Evolutionary conservation across 106 monocot genomes (phyloP), one percentile per base, ranked within the genome.

Genomic region (Allium cepa): DNA sequence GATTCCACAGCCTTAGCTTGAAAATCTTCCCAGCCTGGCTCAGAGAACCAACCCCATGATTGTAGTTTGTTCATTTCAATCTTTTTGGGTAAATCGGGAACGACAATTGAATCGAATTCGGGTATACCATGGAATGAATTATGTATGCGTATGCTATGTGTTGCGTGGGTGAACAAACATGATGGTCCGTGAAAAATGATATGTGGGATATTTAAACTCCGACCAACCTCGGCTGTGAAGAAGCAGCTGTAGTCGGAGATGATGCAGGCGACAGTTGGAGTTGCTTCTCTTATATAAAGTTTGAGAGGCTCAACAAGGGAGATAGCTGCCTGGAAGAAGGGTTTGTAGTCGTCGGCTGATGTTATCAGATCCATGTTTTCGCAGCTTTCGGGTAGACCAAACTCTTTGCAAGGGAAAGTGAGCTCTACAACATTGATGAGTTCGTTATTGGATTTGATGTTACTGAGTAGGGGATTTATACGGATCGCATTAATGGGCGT

Each of bases 301-400:
- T 45, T n/a, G 46, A 62, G 47, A 47, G 62, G 45, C 3, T 17
- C 11, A 3, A 50, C 51, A n/a, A 62, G 62, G 2, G 46, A 17
- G 45, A 11, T 11, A 0, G 46, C 10, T 0, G 14, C 62, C 11
- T 10, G 6, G 36, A 62, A 62, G 46, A 62, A 62, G 11, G 36
- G 36, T 8, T 46, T 46, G 62, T 10, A 13, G 1, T 11, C 26
- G 1, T 62, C 62, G 13, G n/a, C 16, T 0, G 50, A 52, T 4
- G 72, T 36, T n/a, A 72, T 4, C 46, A 72, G 60, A 15, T 72
- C 72, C 9, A 58, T 6, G 26, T 45, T 72, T 62, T 72, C 72
- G 27, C 72, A 62, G 9, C 72, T 59, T n/a, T 72, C 62, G 3
- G 72, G 72, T 9, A 72, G 62, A 59, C 72, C 72, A 14, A 15